Conservation (phyloP, 2,329 filamentous ascomycete genomes). For the Anisogramma anomala region DNA sequence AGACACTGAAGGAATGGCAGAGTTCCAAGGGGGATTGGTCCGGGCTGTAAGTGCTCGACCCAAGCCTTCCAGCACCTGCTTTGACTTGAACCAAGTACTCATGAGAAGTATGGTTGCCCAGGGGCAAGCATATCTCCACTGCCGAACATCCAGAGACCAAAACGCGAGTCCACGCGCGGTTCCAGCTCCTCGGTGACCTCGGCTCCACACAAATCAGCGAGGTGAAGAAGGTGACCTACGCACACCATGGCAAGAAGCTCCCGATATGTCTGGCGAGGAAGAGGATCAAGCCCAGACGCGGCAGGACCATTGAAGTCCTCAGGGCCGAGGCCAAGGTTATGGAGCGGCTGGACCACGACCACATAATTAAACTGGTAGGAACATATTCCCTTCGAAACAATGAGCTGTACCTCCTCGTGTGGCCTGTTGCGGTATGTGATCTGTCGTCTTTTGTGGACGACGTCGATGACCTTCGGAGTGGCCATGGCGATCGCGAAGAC, state of each 20-base stretch:
- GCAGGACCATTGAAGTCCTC: slow-evolving; percentile 29
- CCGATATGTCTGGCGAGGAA: slow-evolving; percentile 35
- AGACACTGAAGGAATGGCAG: slow-evolving; percentile 20
- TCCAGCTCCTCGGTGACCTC: slow-evolving; percentile 24
- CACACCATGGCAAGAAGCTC: slow-evolving; percentile 19
- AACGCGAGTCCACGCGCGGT: slow-evolving; percentile 20
- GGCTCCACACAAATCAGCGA: slow-evolving; percentile 32
- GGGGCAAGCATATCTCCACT: too few relatives aligned
- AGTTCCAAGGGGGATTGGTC: slow-evolving; percentile 19
- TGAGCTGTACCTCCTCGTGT: slow-evolving; percentile 34
- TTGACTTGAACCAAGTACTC: too few relatives aligned
- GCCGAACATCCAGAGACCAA: too few relatives aligned
- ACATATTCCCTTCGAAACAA: slow-evolving; percentile 31
- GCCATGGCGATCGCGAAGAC: slow-evolving; percentile 29
- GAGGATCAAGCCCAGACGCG: slow-evolving; percentile 27
- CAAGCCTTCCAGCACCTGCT: neutral
- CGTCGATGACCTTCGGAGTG: slow-evolving; percentile 28
- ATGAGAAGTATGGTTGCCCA: too few relatives aligned
- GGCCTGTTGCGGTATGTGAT: slow-evolving; percentile 37
- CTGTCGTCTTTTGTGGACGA: slow-evolving; percentile 31
- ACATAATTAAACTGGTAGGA: slow-evolving; percentile 36
- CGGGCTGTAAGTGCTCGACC: slow-evolving; percentile 17
- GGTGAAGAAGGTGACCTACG: slow-evolving; percentile 31
- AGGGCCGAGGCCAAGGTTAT: slow-evolving; percentile 36
- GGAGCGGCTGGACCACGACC: slow-evolving; percentile 35